Conservation (phyloP, 371 early-diverging fungal genomes). For the Sanchytrium tribonematis region DNA sequence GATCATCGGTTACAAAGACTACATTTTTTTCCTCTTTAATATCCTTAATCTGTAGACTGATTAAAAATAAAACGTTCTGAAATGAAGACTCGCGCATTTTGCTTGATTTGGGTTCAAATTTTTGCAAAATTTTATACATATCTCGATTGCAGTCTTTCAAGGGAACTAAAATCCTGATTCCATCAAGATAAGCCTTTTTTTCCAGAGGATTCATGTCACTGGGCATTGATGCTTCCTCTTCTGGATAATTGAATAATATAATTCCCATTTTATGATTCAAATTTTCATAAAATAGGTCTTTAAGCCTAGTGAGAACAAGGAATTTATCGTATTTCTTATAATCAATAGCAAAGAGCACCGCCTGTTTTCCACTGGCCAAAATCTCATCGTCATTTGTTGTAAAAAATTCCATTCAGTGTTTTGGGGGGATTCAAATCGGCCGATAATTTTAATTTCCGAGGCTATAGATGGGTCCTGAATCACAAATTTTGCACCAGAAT, state of each 20-base stretch:
- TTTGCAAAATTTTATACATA: background rate
- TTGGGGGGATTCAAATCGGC: too few relatives aligned
- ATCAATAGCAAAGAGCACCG: background rate
- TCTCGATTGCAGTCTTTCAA: background rate
- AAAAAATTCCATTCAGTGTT: background rate
- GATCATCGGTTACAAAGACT: background rate
- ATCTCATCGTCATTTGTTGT: background rate
- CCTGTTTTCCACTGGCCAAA: background rate
- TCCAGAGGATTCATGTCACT: background rate
- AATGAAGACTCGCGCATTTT: background rate
- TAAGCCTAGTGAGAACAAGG: background rate
- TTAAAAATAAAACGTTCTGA: background rate
- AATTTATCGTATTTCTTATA: background rate
- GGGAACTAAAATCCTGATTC: background rate
- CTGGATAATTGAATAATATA: background rate
- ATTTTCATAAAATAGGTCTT: background rate
- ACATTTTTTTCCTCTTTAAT: background rate
- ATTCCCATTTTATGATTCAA: background rate
- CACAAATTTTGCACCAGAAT: too few relatives aligned
- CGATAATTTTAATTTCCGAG: too few relatives aligned
- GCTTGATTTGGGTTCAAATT: background rate
- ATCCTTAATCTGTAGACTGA: background rate
- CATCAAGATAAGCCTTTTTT: background rate
- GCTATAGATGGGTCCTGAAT: too few relatives aligned
- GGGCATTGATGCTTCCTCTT: background rate